Evolutionary conservation across 306 rosid genomes (phyloP).

Genomic region (Comarum palustre): DNA sequence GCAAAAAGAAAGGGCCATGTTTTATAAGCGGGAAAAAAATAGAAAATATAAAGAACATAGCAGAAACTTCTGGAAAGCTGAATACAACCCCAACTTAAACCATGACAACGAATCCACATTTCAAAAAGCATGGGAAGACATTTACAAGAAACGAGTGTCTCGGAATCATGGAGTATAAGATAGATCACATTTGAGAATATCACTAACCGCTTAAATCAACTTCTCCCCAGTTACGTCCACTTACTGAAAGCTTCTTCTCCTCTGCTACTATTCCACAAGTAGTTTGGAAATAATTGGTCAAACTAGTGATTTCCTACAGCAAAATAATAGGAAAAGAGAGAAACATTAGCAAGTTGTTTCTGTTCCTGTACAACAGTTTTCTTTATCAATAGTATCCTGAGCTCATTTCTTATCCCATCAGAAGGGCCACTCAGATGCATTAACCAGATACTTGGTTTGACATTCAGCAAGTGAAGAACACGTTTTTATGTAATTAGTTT

Average conservation of each 20-base stretch:
- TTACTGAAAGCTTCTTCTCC: slow-evolving; percentile 93
- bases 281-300: slow-evolving; percentile 74
- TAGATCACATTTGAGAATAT: slow-evolving; percentile 19
- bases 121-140: background rate
- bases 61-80: background rate
- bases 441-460: background rate
- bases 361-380: background rate
- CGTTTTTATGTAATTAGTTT: background rate
- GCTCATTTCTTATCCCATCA: background rate
- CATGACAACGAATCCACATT: background rate
- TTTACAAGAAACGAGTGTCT: background rate
- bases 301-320: slow-evolving; percentile 67
- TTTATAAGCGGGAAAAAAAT: background rate
- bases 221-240: slow-evolving; percentile 99
- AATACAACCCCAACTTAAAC: background rate
- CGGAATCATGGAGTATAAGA: background rate
- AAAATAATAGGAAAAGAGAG: slow-evolving; percentile 14
- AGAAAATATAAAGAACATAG: background rate
- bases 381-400: background rate
- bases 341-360: slow-evolving; percentile 3
- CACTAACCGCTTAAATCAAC: slow-evolving; percentile 83
- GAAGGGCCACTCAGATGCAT: slow-evolving; percentile 6
- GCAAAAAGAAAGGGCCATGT: background rate
- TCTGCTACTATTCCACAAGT: slow-evolving; percentile 64
- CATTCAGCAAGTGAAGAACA: slow-evolving; percentile 2